Conservation (phyloP, 2,329 filamentous ascomycete genomes). For the Paraphaeosphaeria minitans region DNA sequence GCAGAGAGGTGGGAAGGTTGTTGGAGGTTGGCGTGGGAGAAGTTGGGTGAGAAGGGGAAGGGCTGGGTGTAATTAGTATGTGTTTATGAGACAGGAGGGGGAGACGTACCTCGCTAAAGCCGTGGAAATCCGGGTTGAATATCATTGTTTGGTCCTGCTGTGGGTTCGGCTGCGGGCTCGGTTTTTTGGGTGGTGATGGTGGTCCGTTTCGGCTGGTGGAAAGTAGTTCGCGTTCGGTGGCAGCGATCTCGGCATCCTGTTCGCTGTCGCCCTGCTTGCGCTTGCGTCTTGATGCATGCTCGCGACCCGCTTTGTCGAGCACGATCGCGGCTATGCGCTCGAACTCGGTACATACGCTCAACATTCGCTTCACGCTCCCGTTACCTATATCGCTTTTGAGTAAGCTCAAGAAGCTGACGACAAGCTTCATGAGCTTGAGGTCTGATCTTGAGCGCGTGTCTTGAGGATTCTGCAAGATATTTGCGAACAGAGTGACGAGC, state of each 20-base stretch:
- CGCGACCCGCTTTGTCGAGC: slow-evolving; percentile 88
- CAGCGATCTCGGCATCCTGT: slow-evolving; percentile 45
- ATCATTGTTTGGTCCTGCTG: slow-evolving; percentile 23
- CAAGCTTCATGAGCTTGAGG: slow-evolving; percentile 86
- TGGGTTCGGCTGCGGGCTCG: slow-evolving; percentile 23
- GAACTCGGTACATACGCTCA: slow-evolving; percentile 93
- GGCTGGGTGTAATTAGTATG: slow-evolving; percentile 34
- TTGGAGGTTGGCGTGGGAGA: slow-evolving; percentile 46
- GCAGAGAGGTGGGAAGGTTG: slow-evolving; percentile 26
- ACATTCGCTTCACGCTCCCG: slow-evolving; percentile 90
- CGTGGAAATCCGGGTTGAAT: slow-evolving; percentile 44
- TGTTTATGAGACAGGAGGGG: neutral
- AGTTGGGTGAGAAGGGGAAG: slow-evolving; percentile 48
- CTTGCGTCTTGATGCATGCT: slow-evolving; percentile 79
- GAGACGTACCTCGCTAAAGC: slow-evolving; percentile 44
- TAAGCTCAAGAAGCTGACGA: slow-evolving; percentile 89
- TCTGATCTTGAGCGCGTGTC: slow-evolving; percentile 88
- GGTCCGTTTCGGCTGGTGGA: slow-evolving; percentile 34
- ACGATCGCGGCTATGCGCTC: slow-evolving; percentile 90
- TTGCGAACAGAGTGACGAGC: slow-evolving; percentile 92
- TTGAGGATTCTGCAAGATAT: slow-evolving; percentile 92
- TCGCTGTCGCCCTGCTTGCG: slow-evolving; percentile 71
- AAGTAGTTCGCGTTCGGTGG: slow-evolving; percentile 43
- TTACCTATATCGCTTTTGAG: slow-evolving; percentile 89
- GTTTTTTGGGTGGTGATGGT: slow-evolving; percentile 33